phyloP scores from a whole-genome alignment of 2,329 filamentous ascomycete species.

The Dactylella cylindrospora region DNA sequence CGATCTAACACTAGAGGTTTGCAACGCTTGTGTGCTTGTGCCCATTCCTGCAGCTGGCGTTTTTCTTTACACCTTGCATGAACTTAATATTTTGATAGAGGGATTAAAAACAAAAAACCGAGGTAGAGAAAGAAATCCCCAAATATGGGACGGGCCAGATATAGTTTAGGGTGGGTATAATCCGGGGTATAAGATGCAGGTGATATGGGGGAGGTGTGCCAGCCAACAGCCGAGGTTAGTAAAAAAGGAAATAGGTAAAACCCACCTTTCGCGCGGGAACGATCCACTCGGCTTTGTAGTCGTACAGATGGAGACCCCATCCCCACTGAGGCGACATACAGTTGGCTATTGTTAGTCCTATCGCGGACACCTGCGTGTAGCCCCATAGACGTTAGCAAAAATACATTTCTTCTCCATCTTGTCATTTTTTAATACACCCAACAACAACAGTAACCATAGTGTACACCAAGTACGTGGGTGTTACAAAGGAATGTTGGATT shows the following conservation, averaged over 20 bases:
- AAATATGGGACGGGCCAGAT: not conserved
- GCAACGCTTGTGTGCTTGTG: no score
- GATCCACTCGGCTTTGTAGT: slow-evolving; percentile 37
- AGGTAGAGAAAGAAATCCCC: not conserved
- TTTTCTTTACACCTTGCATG: no score
- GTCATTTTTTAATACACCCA: no score
- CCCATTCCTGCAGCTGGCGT: no score
- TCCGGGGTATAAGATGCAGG: not conserved
- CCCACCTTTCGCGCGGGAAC: slow-evolving; percentile 40
- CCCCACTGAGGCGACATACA: slow-evolving; percentile 40
- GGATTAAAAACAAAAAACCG: no score
- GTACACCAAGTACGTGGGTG: no score
- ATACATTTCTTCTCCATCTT: not conserved
- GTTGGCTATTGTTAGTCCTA: slow-evolving; percentile 28
- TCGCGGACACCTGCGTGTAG: slow-evolving; percentile 18
- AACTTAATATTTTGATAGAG: not conserved
- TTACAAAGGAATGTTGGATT: no score
- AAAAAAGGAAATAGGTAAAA: no score
- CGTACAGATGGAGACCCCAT: slow-evolving; percentile 42
- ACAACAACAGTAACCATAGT: no score
- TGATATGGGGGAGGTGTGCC: not conserved
- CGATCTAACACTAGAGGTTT: no score
- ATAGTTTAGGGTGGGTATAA: slow-evolving; percentile 19
- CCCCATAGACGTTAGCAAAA: slow-evolving; percentile 5
- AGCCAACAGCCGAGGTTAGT: slow-evolving; percentile 30